phyloP scores from a whole-genome alignment of 495 filamentous ascomycete species.

The Neurospora sp. region DNA sequence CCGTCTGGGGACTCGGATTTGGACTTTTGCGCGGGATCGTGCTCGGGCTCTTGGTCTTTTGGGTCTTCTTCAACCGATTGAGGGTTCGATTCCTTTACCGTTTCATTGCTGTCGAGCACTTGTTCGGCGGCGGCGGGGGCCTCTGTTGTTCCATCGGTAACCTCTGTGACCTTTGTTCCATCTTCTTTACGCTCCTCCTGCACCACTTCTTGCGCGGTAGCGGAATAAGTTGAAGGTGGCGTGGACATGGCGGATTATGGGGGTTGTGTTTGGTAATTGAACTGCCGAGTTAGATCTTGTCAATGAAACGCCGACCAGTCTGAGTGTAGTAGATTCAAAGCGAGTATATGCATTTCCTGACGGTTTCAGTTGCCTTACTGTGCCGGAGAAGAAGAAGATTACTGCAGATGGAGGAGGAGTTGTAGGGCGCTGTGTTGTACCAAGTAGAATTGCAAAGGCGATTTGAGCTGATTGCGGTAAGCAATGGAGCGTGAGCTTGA shows the following conservation, averaged over 20 bases:
- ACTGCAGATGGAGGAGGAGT: not conserved
- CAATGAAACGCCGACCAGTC: not conserved
- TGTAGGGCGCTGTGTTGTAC: not conserved
- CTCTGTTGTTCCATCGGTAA: not conserved
- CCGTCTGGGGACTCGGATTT: not conserved
- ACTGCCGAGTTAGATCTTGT: not conserved
- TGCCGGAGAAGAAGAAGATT: not conserved
- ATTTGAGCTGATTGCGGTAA: not conserved
- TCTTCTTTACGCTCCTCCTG: not conserved
- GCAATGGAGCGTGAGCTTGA: not conserved
- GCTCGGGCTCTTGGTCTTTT: constrained; percentile 8
- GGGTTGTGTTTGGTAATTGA: not conserved
- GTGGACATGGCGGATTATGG: not conserved
- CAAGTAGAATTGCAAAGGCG: not conserved
- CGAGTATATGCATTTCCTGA: not conserved
- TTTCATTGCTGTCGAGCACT: not conserved
- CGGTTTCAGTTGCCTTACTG: not conserved
- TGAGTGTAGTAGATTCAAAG: not conserved
- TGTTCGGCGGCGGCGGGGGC: not conserved
- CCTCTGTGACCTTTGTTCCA: not conserved
- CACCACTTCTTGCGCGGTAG: not conserved
- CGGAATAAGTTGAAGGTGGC: not conserved
- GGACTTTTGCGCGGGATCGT: not conserved
- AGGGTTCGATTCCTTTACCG: not conserved
- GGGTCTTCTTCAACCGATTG: constrained; percentile 2